These are phyloP conservation scores for Hibiscus syriacus DNA, from an alignment of 345 rosid genomes.

Conservation along the genomic window DNA sequence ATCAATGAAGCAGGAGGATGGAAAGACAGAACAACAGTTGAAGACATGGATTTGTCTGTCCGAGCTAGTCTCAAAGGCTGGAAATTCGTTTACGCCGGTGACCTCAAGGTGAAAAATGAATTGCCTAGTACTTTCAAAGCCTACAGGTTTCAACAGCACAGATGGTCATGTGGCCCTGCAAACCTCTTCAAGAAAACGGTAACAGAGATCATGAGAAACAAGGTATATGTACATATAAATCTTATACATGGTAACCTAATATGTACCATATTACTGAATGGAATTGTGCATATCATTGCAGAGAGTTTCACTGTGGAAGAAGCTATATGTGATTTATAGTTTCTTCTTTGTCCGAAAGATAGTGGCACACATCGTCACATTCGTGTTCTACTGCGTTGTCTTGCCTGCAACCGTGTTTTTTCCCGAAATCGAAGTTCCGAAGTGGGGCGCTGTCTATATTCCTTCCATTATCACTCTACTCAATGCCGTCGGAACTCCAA, in stretches of 20 bases:
- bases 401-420: constrained; percentile 76
- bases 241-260: too few species aligned
- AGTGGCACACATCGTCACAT: constrained; percentile 76
- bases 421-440: constrained; percentile 80
- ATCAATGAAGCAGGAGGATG: constrained; percentile 80
- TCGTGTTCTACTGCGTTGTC: constrained; percentile 70
- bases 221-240: constrained; percentile 28
- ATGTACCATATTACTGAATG: too few species aligned
- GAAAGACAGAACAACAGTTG: constrained; percentile 89
- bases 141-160: constrained; percentile 75
- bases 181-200: constrained; percentile 81
- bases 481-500: constrained; percentile 83
- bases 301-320: constrained; percentile 83
- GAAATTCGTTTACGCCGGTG: constrained; percentile 59
- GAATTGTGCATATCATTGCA: constrained; percentile 15
- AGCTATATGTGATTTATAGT: constrained; percentile 69
- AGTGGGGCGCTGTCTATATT: constrained; percentile 80
- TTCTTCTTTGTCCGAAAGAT: constrained; percentile 84
- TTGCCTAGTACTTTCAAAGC: constrained; percentile 86
- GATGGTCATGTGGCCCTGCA: constrained; percentile 96
- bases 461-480: constrained; percentile 73
- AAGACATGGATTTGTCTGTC: constrained; percentile 92
- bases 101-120: constrained; percentile 66
- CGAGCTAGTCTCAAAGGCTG: constrained; percentile 78
- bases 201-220: constrained; percentile 40